Evolutionary conservation across 1,284 basidiomycete genomes (phyloP).

Genomic region (Sparassis latifolia): DNA sequence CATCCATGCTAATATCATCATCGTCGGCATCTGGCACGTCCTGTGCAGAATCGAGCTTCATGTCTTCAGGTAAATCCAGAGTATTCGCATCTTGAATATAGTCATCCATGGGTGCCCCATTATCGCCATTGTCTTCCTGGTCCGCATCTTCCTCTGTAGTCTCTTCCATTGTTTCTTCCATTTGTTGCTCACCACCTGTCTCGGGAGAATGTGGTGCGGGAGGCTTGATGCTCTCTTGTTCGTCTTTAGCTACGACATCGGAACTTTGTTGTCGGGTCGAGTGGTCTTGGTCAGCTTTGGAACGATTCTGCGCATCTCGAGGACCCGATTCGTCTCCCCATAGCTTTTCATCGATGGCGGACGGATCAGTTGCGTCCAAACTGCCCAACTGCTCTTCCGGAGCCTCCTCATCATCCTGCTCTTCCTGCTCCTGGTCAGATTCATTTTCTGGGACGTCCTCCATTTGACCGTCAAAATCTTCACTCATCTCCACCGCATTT

Average conservation of each 20-base stretch:
- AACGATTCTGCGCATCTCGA: slow-evolving; percentile 43
- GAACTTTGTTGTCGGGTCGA: slow-evolving; percentile 48
- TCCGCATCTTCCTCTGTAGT: slow-evolving; percentile 25
- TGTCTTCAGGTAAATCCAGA: slow-evolving; percentile 80
- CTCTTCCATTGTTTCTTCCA: slow-evolving; percentile 64
- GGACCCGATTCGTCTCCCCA: slow-evolving; percentile 80
- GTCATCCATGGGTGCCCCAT: slow-evolving; percentile 67
- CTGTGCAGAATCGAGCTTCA: slow-evolving; percentile 51
- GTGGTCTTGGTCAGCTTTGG: slow-evolving; percentile 49
- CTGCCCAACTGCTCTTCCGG: slow-evolving; percentile 84
- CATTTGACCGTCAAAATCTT: slow-evolving; percentile 77
- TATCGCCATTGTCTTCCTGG: slow-evolving; percentile 35
- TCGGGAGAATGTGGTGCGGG: slow-evolving; percentile 28
- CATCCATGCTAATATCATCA: slow-evolving; percentile 37
- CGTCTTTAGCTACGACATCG: slow-evolving; percentile 77
- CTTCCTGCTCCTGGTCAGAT: slow-evolving; percentile 47
- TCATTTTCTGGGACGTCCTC: slow-evolving; percentile 72
- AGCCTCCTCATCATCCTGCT: slow-evolving; percentile 49
- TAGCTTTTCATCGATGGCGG: slow-evolving; percentile 91
- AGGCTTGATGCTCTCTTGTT: slow-evolving; percentile 36
- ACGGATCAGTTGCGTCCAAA: slow-evolving; percentile 82
- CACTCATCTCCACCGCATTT: slow-evolving; percentile 69
- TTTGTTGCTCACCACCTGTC: slow-evolving; percentile 57
- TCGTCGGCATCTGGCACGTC: slow-evolving; percentile 29
- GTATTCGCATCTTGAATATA: slow-evolving; percentile 70